Base-by-base conservation (phyloP, 2,329 filamentous ascomycete genomes). In the Aspergillus sp. region DNA sequence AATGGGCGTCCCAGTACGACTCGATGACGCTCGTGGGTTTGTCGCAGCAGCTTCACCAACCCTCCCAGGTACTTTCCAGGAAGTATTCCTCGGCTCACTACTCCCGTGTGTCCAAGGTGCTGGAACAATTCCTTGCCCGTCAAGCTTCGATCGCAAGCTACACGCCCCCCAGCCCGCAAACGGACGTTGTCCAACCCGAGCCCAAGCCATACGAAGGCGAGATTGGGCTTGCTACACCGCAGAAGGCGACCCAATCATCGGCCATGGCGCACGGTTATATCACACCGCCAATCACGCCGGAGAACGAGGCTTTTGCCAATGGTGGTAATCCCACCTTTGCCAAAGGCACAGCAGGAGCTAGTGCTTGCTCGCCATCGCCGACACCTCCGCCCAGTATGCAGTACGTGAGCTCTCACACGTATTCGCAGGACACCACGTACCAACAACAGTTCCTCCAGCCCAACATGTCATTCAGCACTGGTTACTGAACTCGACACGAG, bases 1-100 rank as follows among this genome's bases (percentile, higher is more conserved):
- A 92, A 66, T 96, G 91, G 90, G 88, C 85, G 60, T 82, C 78
- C 49, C 78, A 80, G 60, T 84, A 81, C 65, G 80, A 82, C 66
- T 79, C 78, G 36, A 77, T 76, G 66, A 82, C 80, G 5, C 80
- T 89, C 17, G 80, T 88, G 62, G 83, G 83, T 63, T 77, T 90
- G 58, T 88, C 86, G 19, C 87, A 89, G 71, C 84, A 88, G 70
- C 78, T 90, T 54, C 83, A 86, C 66, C 83, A 86, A 66, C 88
- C 88, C 42, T 90, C 88, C 8, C 83, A 85, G 66, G 87, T 90
- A 27, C 78, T 91, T 32, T 81, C 83, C 57, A 82, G 88, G 68
- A 91, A 91, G 71, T 90, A 91, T 71, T 83, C 86, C 15, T 86
- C 87, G 21, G 81, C 83, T 61, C 86, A 88, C 68, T 83, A 88